Conservation (phyloP, 441 rosid genomes). For the Heliophila coronopifolia region DNA sequence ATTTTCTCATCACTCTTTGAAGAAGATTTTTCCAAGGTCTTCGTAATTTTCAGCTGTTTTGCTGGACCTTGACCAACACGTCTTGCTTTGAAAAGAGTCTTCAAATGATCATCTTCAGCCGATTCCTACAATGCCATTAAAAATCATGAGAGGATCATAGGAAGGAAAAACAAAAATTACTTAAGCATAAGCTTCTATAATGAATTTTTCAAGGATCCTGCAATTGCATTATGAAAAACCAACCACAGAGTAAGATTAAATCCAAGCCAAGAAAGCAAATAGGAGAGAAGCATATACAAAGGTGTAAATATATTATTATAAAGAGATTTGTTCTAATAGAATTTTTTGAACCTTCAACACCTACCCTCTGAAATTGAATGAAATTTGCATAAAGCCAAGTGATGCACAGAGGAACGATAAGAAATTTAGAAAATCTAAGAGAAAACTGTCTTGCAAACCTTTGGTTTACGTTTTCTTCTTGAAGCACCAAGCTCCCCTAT, state of each 20-base stretch:
- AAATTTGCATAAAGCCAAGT: background rate
- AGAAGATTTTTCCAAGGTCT: conserved; percentile 36
- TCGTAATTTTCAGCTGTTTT: conserved; percentile 43
- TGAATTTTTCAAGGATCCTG: conserved; percentile 10
- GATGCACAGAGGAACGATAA: conserved; percentile 10
- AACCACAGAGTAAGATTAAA: conserved; percentile 12
- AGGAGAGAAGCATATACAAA: conserved; percentile 25
- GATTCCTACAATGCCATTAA: conserved; percentile 36
- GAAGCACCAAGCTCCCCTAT: conserved; percentile 13
- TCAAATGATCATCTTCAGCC: conserved; percentile 39
- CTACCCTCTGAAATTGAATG: conserved; percentile 12
- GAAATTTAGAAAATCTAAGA: conserved; percentile 32
- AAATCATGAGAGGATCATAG: background rate
- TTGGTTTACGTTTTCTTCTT: conserved; percentile 42
- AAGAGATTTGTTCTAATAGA: background rate
- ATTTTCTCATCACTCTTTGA: conserved; percentile 37
- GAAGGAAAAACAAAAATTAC: background rate
- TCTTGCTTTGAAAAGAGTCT: conserved; percentile 39
- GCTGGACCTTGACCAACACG: conserved; percentile 35
- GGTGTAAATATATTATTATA: conserved; percentile 21
- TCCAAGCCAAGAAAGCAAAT: background rate
- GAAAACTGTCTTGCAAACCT: conserved; percentile 40
- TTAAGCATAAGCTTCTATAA: conserved; percentile 6
- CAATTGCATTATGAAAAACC: background rate
- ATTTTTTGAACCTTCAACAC: conserved; percentile 8